Evolutionary conservation across 2,329 filamentous ascomycete genomes (phyloP), one percentile per base, ranked within the genome.

Genomic region (Camillea tinctor): DNA sequence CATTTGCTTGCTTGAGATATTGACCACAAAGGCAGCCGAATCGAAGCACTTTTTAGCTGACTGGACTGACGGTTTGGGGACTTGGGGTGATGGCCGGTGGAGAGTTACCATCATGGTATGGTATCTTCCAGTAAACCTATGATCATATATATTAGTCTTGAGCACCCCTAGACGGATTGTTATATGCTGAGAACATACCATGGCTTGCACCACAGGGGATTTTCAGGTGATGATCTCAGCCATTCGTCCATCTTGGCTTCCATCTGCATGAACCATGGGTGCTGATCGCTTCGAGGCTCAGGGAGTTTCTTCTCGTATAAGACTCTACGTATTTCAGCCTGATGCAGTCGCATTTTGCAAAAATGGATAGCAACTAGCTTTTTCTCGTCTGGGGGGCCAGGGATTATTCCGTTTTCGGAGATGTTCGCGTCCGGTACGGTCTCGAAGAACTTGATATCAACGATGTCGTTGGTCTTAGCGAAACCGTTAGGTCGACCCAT

Each of bases 321-420:
- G 6, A 88, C 89, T 60, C 93, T 86, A 59, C 93, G 84, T 50
- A 97, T 95, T 75, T 98, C 94, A 15, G 93, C 86, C 73, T 97
- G 93, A 13, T 93, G 80, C 60, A 96, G 76, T 58, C 92, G 84
- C 92, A 97, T 96, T 72, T 91, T 94, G 79, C 93, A 93, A 69
- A 96, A 95, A 73, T 99, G 94, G 62, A 97, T 93, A 2, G 92
- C 89, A 23, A 96, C 88, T 68, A 91, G 86, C 74, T 99, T 99
- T 71, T 91, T 92, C 66, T 93, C 83, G 44, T 91, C 92, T 1
- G 85, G 82, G 4, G 88, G 89, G 1, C 88, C 90, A 0, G 88
- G 83, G 21, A 87, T 78, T 59, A 97, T 89, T 2, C 92, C 93
- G 36, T 88, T 81, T 1, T 85, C 80, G 1, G 89, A 93, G 67